phyloP scores from a whole-genome alignment of 352 stramenopile species.

The Pythium apleroticum region DNA sequence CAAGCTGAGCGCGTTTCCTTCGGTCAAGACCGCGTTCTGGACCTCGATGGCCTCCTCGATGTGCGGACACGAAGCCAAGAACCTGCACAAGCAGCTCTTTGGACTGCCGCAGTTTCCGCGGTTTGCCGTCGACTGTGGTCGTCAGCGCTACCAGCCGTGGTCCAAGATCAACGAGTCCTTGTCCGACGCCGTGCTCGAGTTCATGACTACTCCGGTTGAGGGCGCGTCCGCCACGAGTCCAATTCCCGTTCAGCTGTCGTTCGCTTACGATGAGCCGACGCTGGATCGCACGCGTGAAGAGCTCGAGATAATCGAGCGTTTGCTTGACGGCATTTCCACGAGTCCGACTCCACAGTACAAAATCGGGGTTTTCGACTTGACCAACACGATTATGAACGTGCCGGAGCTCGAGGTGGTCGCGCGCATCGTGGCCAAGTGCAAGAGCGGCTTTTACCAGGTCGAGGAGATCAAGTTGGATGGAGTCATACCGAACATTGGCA shows the following conservation, averaged over 20 bases:
- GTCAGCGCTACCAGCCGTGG: neutral
- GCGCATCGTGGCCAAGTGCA: conserved; percentile 15
- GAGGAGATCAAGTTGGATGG: conserved; percentile 2
- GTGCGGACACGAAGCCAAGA: neutral
- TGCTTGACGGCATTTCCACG: conserved; percentile 8
- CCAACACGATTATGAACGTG: neutral
- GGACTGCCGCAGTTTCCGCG: neutral
- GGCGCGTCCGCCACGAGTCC: too few relatives aligned
- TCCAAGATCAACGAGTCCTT: neutral
- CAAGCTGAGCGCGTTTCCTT: conserved; percentile 6
- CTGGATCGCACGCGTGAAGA: neutral
- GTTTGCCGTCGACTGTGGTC: conserved; percentile 11
- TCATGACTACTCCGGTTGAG: too few relatives aligned
- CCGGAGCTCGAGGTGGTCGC: conserved; percentile 16
- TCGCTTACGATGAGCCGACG: neutral
- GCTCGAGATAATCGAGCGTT: conserved; percentile 3
- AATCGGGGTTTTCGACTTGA: conserved; percentile 9
- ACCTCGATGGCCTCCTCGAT: neutral
- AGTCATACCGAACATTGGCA: neutral
- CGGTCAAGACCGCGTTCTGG: conserved; percentile 19
- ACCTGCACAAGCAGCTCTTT: neutral
- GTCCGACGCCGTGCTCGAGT: conserved; percentile 8
- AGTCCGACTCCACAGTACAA: neutral
- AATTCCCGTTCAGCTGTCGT: conserved; percentile 8
- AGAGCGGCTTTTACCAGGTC: neutral